Evolutionary conservation across 2,329 filamentous ascomycete genomes (phyloP), one percentile per base, ranked within the genome.

Genomic region (Colletotrichum coccodes): DNA sequence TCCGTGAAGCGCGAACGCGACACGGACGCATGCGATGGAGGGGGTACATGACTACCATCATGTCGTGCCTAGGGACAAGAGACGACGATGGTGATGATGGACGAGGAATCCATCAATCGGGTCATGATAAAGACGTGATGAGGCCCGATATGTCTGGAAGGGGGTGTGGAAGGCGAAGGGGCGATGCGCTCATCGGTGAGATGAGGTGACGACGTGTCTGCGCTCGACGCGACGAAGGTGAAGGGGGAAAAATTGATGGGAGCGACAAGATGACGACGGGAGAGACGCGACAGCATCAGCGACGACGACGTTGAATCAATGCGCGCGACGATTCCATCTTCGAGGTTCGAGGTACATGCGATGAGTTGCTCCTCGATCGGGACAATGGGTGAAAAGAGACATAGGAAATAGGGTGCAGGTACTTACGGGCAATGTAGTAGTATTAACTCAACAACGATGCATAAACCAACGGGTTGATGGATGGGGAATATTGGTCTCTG

Each of bases 361-460:
- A 64, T 30, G 28, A 46, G 49, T 49, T 38, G 60, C 32, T 54
- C 54, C 50, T 65, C 47, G 36, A 54, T 65, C 53, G 53, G 56
- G 62, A 59, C 68, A 54, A 50, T 23, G 61, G 47, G 49, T 54
- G 64, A 72, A 64, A 62, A 64, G 64, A 70, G 59, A 70, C 73
- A 69, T 68, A 64, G 56, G 53, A 67, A 54, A 71, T 58, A 65
- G 63, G 53, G 46, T 60, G 36, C 61, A 72, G 71, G 70, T 76
- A 82, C 79, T 81, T 76, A 81, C 79, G 74, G 75, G 75, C 74
- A 71, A 77, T 70, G 74, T 75, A 74, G 60, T 68, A 38, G 73
- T 72, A 74, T 72, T 68, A 73, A 72, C 68, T 76, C 72, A 75
- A 59, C 49, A 60, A 46, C 59, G 67, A 70, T 70, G 67, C 67